These are phyloP conservation scores for Penicillium arizonense DNA, from an alignment of 495 filamentous ascomycete genomes.

Conservation along the genomic window DNA sequence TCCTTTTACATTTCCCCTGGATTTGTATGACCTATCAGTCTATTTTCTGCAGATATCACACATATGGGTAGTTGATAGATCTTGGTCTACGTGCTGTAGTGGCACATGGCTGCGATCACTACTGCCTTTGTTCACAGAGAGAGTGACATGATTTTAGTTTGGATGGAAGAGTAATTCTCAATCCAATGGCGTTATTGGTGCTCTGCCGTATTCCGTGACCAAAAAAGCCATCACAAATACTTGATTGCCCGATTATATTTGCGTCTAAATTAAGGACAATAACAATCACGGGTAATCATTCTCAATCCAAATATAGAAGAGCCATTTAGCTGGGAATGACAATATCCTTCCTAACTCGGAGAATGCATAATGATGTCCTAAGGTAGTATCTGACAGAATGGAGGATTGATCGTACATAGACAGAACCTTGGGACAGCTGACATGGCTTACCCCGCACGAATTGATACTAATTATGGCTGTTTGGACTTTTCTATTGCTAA, in stretches of 20 bases:
- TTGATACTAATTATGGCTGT: conserved; percentile 3
- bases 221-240: no score
- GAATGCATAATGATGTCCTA: not conserved
- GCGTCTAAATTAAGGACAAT: not conserved
- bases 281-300: not conserved
- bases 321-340: not conserved
- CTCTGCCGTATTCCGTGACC: no score
- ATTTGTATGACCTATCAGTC: no score
- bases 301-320: not conserved
- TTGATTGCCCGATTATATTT: no score
- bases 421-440: no score
- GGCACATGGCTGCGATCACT: not conserved
- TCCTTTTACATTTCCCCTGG: no score
- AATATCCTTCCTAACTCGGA: not conserved
- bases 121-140: not conserved
- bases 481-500: not conserved
- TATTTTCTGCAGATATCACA: not conserved
- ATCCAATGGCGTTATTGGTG: no score
- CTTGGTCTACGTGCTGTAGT: not conserved
- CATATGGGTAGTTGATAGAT: not conserved
- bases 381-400: not conserved
- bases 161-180: no score
- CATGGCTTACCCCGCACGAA: not conserved
- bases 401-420: no score
- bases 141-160: no score